A percentile compares a stretch with the other conserved stretches of the same genome.
Conservation (phyloP, 2,329 filamentous ascomycete genomes). For the Aureobasidium sp. region DNA sequence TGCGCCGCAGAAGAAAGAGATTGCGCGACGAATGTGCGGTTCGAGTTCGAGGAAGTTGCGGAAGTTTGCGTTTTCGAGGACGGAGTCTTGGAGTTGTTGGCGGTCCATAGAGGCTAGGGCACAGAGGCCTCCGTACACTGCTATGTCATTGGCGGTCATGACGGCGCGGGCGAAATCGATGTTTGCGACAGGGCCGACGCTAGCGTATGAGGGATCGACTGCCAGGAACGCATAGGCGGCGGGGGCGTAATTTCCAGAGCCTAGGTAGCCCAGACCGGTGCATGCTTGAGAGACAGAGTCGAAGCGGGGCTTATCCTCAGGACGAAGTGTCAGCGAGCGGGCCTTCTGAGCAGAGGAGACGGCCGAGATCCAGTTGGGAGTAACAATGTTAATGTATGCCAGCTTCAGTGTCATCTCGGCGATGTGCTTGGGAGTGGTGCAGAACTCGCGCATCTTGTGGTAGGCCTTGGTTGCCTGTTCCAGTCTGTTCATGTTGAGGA, state of each 20-base stretch:
- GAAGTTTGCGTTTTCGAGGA: constrained; percentile 76
- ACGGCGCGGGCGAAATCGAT: constrained; percentile 60
- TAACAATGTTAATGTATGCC: constrained; percentile 67
- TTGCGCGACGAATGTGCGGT: constrained; percentile 86
- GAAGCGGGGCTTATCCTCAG: constrained; percentile 51
- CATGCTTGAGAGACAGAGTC: constrained; percentile 59
- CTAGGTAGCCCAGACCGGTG: constrained; percentile 56
- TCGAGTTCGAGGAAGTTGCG: constrained; percentile 85
- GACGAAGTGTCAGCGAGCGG: constrained; percentile 37
- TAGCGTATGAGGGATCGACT: constrained; percentile 47
- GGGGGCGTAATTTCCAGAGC: constrained; percentile 50
- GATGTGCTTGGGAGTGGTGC: constrained; percentile 75
- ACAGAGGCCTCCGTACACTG: constrained; percentile 83
- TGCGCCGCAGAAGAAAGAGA: constrained; percentile 80
- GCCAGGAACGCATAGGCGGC: constrained; percentile 67
- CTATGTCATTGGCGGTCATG: constrained; percentile 77
- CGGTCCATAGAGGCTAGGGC: constrained; percentile 86
- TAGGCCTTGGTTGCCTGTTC: constrained; percentile 68
- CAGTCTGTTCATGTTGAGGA: constrained; percentile 63
- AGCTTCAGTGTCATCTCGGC: constrained; percentile 74
- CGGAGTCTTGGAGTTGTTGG: constrained; percentile 61
- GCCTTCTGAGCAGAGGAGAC: constrained; percentile 49
- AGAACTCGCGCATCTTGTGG: constrained; percentile 81
- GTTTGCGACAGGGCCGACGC: constrained; percentile 36
- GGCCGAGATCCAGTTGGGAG: constrained; percentile 60